Evolutionary conservation across 257 asterid genomes (phyloP).

Genomic region (Pogostemon cablin): DNA sequence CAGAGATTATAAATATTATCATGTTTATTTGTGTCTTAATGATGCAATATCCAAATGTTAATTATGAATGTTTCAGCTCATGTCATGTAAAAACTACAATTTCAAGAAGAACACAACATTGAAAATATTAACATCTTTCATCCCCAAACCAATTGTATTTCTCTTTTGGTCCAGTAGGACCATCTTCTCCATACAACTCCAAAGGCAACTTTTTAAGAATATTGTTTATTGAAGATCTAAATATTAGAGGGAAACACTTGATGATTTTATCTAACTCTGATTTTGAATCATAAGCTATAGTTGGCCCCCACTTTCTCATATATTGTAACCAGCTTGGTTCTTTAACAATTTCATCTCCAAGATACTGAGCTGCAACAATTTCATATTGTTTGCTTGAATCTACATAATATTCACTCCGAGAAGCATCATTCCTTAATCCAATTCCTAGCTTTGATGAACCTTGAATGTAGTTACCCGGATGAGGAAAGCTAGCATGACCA

Average conservation of each 20-base stretch:
- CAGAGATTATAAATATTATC: neutral
- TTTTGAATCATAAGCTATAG: conserved; percentile 66
- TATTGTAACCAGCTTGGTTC: conserved; percentile 85
- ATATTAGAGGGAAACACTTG: conserved; percentile 51
- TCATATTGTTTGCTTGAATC: conserved; percentile 81
- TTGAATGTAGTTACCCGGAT: conserved; percentile 77
- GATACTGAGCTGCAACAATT: conserved; percentile 84
- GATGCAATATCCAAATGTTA: neutral
- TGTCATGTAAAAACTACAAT: neutral
- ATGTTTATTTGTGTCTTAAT: neutral
- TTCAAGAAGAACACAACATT: neutral
- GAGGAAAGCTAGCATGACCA: conserved; percentile 94
- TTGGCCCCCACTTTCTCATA: conserved; percentile 96
- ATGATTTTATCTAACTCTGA: conserved; percentile 59
- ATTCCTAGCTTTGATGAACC: conserved; percentile 81
- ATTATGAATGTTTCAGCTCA: neutral
- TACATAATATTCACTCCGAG: conserved; percentile 45
- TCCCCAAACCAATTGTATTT: conserved; percentile 97
- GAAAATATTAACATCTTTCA: conserved; percentile 64
- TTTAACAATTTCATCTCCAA: conserved; percentile 56
- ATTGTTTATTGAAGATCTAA: conserved; percentile 48
- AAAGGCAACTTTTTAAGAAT: conserved; percentile 62
- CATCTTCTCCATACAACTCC: conserved; percentile 87
- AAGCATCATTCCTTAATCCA: conserved; percentile 86
- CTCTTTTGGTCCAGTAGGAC: conserved; percentile 98